Base-by-base conservation (phyloP, 345 rosid genomes). In the Salix brachista region DNA sequence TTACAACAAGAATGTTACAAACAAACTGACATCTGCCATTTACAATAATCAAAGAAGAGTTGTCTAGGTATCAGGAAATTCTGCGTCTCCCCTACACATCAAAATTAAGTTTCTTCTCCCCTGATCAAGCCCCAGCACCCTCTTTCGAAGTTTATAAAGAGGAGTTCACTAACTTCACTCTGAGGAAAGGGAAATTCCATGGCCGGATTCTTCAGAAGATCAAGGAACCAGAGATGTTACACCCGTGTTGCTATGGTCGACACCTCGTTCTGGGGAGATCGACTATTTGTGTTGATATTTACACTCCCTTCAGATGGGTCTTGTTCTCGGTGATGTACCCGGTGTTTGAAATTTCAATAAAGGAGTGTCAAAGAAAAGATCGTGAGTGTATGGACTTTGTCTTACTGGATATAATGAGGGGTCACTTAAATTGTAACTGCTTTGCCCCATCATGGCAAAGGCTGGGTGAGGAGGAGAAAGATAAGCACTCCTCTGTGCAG, bases 381-480 rank as follows among this genome's bases (percentile, higher is more conserved):
- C 90, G 21, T 75, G 85, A 42, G 75, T 44, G 77, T 79, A 85
- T 58, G 77, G 70, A 75, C 81, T 86, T 69, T 84, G 72, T 67
- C 90, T 89, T 70, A 37, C 64, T 19, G 92, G 86, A 74, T 87
- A 82, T 36, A 86, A 78, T 3, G 89, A 74, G 83, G 84, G 86
- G 73, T 93, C 97, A 3, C 82, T 81, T 14, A 84, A 54, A 83
- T 83, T 84, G 85, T 87, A 86, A 66, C 87, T 84, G 72, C 75
- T 84, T 71, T 87, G 99, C 69, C 88, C 90, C 0, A 79, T 75
- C 66, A 86, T 67, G 4, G 88, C 72, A 58, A 67, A 91, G 32
- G 88, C n/a, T 0, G 92, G 94, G 75, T 90, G 98, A 72, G 93
- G 90, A 78, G 99, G 99, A 21, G 98, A 96, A 52, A 88, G 88